These are phyloP conservation scores for Suhomyces taliae DNA, from an alignment of 1,139 yeast species.

Conservation along the genomic window DNA sequence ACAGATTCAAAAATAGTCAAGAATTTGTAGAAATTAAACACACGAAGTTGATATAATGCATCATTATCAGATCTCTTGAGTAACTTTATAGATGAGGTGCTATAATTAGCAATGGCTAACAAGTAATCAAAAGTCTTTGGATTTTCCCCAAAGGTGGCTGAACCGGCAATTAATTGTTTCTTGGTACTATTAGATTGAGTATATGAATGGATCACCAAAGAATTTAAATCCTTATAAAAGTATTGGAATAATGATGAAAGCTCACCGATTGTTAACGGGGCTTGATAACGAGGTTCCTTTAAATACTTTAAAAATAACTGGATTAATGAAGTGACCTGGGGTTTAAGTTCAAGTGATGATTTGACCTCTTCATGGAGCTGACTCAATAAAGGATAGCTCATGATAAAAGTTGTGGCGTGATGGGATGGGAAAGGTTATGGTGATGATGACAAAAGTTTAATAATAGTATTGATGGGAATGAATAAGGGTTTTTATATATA, in stretches of 20 bases:
- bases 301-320: constrained; percentile 36
- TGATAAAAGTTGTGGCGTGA: neutral
- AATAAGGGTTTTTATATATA: no score
- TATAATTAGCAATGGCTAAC: constrained; percentile 46
- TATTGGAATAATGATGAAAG: constrained; percentile 32
- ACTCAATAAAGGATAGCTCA: constrained; percentile 7
- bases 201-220: constrained; percentile 33
- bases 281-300: constrained; percentile 46
- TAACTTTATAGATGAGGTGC: constrained; percentile 39
- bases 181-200: constrained; percentile 43
- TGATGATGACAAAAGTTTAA: neutral
- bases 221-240: constrained; percentile 41
- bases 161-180: constrained; percentile 36
- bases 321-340: constrained; percentile 26
- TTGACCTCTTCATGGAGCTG: constrained; percentile 14
- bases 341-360: constrained; percentile 17
- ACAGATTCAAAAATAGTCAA: constrained; percentile 33
- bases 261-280: constrained; percentile 40
- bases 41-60: constrained; percentile 40
- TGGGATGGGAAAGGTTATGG: neutral
- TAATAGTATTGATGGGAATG: no score
- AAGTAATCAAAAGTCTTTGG: constrained; percentile 41
- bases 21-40: constrained; percentile 45
- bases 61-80: constrained; percentile 38
- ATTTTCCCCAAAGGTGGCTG: constrained; percentile 28